Conservation (phyloP, 345 rosid genomes). For the Camelina sativa region DNA sequence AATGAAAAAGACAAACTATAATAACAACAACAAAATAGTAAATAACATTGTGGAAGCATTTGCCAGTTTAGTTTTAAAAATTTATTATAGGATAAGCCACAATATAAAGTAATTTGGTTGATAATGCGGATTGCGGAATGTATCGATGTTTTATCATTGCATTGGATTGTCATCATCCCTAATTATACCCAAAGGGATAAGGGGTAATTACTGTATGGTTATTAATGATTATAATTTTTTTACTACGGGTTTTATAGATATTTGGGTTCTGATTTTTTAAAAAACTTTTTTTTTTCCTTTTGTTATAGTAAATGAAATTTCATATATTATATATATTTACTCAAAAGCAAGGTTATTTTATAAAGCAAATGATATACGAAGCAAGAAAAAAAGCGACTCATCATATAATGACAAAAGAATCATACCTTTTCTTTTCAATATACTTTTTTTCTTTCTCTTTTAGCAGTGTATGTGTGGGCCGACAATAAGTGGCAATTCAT, state of each 20-base stretch:
- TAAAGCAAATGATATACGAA: conserved; percentile 4
- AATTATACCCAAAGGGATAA: not conserved
- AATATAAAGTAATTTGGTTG: not conserved
- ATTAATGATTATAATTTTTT: not conserved
- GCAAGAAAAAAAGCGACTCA: conserved; percentile 15
- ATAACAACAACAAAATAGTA: conserved; percentile 18
- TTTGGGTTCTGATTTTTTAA: not conserved
- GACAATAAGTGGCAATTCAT: conserved; percentile 36
- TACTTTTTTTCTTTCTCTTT: conserved; percentile 1
- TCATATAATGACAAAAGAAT: conserved; percentile 39
- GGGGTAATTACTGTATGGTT: not conserved
- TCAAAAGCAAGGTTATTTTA: too few relatives aligned
- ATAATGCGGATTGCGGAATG: conserved; percentile 11
- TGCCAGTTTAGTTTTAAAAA: not conserved
- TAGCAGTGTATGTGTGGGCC: conserved; percentile 32
- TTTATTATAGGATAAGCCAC: conserved; percentile 1
- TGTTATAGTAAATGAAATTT: not conserved
- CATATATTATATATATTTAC: too few relatives aligned
- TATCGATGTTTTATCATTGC: conserved; percentile 18
- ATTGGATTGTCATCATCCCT: conserved; percentile 23
- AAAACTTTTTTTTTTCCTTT: too few relatives aligned
- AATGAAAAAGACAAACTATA: conserved; percentile 10
- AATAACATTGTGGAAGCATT: conserved; percentile 13
- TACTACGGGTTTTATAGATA: not conserved
- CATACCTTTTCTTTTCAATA: not conserved